Evolutionary conservation across 2,329 filamentous ascomycete species (phyloP).

Genomic region (Ampelomyces quisqualis): DNA sequence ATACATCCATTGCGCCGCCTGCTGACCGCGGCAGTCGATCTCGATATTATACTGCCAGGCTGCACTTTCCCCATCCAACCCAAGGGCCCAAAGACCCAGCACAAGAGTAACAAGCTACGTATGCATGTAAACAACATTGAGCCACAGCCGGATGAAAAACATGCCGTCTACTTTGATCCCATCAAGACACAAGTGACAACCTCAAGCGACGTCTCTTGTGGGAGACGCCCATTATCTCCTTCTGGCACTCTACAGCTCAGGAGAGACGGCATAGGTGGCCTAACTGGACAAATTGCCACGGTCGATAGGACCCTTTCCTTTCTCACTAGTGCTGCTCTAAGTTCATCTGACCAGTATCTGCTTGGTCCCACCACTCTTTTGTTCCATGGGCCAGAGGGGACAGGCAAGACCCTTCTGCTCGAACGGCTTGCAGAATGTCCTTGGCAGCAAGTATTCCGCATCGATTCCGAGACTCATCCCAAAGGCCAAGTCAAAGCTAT

Average conservation of each 20-base stretch:
- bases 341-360: slow-evolving; percentile 28
- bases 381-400: slow-evolving; percentile 79
- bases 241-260: slow-evolving; percentile 34
- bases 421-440: slow-evolving; percentile 62
- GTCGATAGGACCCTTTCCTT: slow-evolving; percentile 67
- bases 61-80: slow-evolving; percentile 65
- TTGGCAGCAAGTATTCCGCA: slow-evolving; percentile 69
- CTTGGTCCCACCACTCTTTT: slow-evolving; percentile 60
- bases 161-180: slow-evolving; percentile 35
- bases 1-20: neutral
- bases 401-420: slow-evolving; percentile 78
- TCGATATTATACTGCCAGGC: slow-evolving; percentile 69
- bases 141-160: slow-evolving; percentile 28
- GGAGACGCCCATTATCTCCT: slow-evolving; percentile 5
- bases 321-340: slow-evolving; percentile 20
- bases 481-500: slow-evolving; percentile 57
- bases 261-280: slow-evolving; percentile 62
- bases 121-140: slow-evolving; percentile 63
- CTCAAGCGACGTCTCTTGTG: slow-evolving; percentile 11
- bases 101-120: slow-evolving; percentile 52
- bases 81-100: slow-evolving; percentile 52
- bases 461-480: slow-evolving; percentile 52
- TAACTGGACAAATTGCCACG: slow-evolving; percentile 62
- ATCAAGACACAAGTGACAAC: slow-evolving; percentile 25
- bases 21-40: slow-evolving; percentile 51